phyloP scores from a whole-genome alignment of 768 basidiomycete genomes.

The Tylopilus balloui region DNA sequence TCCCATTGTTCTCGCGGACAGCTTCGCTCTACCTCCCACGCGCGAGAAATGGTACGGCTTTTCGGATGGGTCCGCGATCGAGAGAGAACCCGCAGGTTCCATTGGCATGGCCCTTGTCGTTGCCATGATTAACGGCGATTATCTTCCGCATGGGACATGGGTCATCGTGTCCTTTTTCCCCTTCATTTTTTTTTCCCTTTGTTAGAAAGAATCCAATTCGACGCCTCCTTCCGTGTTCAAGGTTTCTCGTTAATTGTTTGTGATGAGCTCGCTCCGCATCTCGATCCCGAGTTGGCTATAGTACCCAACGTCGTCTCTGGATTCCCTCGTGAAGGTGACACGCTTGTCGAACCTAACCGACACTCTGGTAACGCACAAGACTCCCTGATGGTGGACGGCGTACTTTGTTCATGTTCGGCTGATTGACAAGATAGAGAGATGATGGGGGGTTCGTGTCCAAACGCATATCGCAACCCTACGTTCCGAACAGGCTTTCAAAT shows the following conservation, averaged over 20 bases:
- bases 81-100: not conserved
- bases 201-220: too few relatives aligned
- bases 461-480: conserved; percentile 11
- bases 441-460: not conserved
- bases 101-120: not conserved
- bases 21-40: too few relatives aligned
- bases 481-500: too few relatives aligned
- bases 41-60: not conserved
- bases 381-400: conserved; percentile 9
- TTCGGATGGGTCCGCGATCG: conserved; percentile 4
- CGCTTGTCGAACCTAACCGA: conserved; percentile 12
- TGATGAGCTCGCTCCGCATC: not conserved
- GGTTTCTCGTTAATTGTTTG: conserved; percentile 13
- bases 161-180: not conserved
- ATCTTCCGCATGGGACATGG: conserved; percentile 16
- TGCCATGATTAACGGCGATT: conserved; percentile 24
- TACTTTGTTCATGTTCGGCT: conserved; percentile 1
- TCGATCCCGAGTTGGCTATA: conserved; percentile 4
- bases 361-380: conserved; percentile 8
- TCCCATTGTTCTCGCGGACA: too few relatives aligned
- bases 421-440: conserved; percentile 1
- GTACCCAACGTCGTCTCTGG: conserved; percentile 2
- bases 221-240: not conserved
- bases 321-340: conserved; percentile 7
- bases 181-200: too few relatives aligned